Conservation (phyloP, 2,329 filamentous ascomycete genomes). For the Cytospora leucostoma region DNA sequence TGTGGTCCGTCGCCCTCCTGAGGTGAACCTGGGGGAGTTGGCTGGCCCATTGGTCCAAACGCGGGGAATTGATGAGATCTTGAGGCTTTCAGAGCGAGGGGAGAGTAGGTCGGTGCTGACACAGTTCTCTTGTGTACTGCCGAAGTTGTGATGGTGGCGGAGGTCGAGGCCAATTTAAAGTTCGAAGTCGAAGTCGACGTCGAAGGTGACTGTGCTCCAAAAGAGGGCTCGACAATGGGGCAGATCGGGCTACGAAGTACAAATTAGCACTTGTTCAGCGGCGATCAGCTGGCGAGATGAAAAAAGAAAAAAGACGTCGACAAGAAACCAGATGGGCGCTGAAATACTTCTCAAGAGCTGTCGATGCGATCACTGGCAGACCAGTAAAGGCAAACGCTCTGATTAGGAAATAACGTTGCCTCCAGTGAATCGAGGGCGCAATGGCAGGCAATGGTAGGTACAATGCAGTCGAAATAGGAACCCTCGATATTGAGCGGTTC, state of each 20-base stretch:
- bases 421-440: not conserved
- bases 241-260: conserved; percentile 18
- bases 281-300: not conserved
- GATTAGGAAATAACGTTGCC: not conserved
- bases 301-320: not conserved
- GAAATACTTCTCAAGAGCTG: conserved; percentile 6
- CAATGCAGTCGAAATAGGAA: conserved; percentile 8
- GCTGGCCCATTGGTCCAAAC: conserved; percentile 34
- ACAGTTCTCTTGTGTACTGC: conserved; percentile 51
- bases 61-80: conserved; percentile 30
- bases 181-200: not conserved
- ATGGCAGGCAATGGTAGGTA: not conserved
- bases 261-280: conserved; percentile 14
- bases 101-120: conserved; percentile 51
- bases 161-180: conserved; percentile 5
- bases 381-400: not conserved
- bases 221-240: conserved; percentile 24
- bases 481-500: not conserved
- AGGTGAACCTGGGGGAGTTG: conserved; percentile 33
- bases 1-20: conserved; percentile 28
- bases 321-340: conserved; percentile 1
- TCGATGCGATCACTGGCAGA: not conserved
- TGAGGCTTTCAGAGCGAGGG: conserved; percentile 22
- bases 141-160: conserved; percentile 7
- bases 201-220: conserved; percentile 30